A percentile compares a stretch with the other conserved stretches of the same genome.
These are phyloP conservation scores for Hemisphaericaspora lyxosophila DNA, from an alignment of 1,139 yeast genomes.

Conservation along the genomic window DNA sequence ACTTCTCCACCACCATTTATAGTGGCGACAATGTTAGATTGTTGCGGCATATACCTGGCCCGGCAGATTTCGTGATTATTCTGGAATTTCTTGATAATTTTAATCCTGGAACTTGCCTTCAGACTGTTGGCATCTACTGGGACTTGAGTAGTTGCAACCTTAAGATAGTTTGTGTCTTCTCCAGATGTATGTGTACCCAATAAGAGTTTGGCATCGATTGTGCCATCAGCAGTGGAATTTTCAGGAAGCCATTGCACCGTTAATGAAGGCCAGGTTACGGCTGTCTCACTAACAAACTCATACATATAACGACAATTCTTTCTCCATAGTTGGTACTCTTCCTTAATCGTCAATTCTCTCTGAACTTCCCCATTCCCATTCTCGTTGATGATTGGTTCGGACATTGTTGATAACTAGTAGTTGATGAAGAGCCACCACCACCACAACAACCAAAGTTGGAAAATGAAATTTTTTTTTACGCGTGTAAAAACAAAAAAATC, in stretches of 20 bases:
- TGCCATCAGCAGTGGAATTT: slow-evolving; percentile 26
- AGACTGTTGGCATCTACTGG: slow-evolving; percentile 40
- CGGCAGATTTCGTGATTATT: slow-evolving; percentile 68
- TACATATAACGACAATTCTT: slow-evolving; percentile 78
- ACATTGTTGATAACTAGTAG: slow-evolving; percentile 3
- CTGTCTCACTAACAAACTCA: slow-evolving; percentile 77
- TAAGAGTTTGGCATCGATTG: slow-evolving; percentile 50
- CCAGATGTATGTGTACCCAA: slow-evolving; percentile 90
- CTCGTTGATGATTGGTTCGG: slow-evolving; percentile 6
- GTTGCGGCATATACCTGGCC: slow-evolving; percentile 80
- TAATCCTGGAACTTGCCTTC: slow-evolving; percentile 50
- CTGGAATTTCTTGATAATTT: slow-evolving; percentile 56
- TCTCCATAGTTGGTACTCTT: slow-evolving; percentile 77
- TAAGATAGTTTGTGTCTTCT: slow-evolving; percentile 71
- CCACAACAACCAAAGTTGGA: no score
- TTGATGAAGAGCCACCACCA: no score
- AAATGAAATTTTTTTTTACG: no score
- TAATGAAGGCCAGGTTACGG: slow-evolving; percentile 77
- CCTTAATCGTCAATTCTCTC: slow-evolving; percentile 50
- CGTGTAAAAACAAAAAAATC: no score
- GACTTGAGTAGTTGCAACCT: slow-evolving; percentile 71
- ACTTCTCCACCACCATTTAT: slow-evolving; percentile 76
- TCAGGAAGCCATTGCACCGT: slow-evolving; percentile 77
- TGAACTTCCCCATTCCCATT: slow-evolving; percentile 21
- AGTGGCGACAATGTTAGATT: slow-evolving; percentile 67